phyloP scores from a whole-genome alignment of 306 rosid genomes.

The Oxytropis ochrocephala region DNA sequence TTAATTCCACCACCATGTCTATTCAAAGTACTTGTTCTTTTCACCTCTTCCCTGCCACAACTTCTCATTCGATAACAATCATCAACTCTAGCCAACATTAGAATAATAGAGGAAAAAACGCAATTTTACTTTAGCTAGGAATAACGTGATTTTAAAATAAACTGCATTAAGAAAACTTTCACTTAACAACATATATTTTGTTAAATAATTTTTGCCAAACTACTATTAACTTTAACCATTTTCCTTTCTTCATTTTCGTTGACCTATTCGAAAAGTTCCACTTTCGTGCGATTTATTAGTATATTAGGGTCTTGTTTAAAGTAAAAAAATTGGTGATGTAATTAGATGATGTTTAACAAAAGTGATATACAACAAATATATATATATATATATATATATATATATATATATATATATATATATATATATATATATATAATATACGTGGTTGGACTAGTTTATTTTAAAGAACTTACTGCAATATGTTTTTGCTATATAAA shows the following conservation, averaged over 20 bases:
- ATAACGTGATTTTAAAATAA: background rate
- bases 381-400: too few relatives aligned
- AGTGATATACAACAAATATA: too few relatives aligned
- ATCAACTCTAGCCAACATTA: too few relatives aligned
- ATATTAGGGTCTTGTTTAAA: too few relatives aligned
- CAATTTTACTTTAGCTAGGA: background rate
- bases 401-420: too few relatives aligned
- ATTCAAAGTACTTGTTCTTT: background rate
- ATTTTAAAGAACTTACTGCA: too few relatives aligned
- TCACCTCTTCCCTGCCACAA: background rate
- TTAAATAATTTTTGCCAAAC: background rate
- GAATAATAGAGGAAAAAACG: background rate
- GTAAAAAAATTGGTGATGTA: too few relatives aligned
- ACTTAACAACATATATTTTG: background rate
- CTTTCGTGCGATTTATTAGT: too few relatives aligned
- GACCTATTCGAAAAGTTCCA: background rate
- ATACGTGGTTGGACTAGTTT: too few relatives aligned
- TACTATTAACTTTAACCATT: background rate
- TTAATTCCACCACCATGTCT: background rate
- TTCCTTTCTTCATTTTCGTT: background rate
- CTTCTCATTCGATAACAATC: background rate
- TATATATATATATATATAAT: too few relatives aligned
- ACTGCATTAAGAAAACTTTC: background rate
- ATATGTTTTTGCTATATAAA: too few relatives aligned
- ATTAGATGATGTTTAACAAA: too few relatives aligned